Evolutionary conservation across 164 flowering plant genomes (phyloP).

Genomic region (Euptelea pleiosperma): DNA sequence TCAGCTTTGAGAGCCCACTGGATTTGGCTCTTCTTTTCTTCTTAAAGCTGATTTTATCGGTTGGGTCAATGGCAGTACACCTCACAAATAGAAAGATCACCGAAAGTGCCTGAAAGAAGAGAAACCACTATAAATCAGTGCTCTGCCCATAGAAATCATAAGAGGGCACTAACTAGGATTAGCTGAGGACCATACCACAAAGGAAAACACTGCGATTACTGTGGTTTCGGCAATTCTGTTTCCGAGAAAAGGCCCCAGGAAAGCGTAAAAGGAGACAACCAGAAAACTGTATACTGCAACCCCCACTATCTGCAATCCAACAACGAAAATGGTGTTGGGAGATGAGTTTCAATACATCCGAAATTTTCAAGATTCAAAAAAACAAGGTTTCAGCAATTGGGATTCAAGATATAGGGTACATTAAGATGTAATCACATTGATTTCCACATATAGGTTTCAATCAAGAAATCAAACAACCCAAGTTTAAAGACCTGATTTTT

Average conservation of each 20-base stretch:
- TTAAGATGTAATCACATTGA: too few species aligned
- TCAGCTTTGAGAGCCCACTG: constrained; percentile 35
- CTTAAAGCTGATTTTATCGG: constrained; percentile 62
- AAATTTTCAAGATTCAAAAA: background rate
- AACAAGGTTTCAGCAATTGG: background rate
- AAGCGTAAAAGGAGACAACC: constrained; percentile 63
- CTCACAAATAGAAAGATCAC: constrained; percentile 68
- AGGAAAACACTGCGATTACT: constrained; percentile 50
- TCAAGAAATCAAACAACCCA: background rate
- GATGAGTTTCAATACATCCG: background rate
- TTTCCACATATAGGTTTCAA: too few species aligned
- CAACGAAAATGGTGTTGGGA: background rate
- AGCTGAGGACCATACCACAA: constrained; percentile 43
- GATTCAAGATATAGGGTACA: background rate
- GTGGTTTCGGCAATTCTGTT: constrained; percentile 65
- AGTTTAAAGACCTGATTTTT: background rate
- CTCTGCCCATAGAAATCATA: background rate
- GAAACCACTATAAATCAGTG: constrained; percentile 8
- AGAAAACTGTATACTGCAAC: constrained; percentile 64
- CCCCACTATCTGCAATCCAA: constrained; percentile 70
- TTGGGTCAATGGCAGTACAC: constrained; percentile 85
- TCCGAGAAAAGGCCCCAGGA: constrained; percentile 84
- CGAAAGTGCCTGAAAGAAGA: constrained; percentile 54
- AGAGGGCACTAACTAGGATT: background rate
- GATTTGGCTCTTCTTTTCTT: constrained; percentile 48